Percentiles rank a stretch among this genome's conserved stretches.
Evolutionary conservation across 2,329 filamentous ascomycete genomes (phyloP).

Genomic region (Aspergillus brasiliensis): DNA sequence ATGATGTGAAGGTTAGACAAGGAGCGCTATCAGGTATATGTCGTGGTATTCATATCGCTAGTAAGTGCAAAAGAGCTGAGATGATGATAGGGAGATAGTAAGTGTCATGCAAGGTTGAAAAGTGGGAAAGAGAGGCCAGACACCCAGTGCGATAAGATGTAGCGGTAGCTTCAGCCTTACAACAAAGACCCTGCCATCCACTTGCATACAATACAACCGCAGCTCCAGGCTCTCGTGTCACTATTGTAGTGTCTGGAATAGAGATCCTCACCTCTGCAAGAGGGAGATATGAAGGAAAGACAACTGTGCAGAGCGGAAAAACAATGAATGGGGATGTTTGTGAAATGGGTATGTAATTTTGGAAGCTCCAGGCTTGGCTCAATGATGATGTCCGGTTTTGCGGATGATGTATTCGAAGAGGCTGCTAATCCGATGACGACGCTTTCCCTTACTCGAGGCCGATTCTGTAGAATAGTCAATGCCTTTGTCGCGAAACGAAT

Average conservation of each 20-base stretch:
- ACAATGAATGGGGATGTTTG: not conserved
- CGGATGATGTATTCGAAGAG: slow-evolving; percentile 33
- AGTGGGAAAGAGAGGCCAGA: not conserved
- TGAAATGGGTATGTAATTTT: not conserved
- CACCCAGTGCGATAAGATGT: not conserved
- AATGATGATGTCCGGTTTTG: slow-evolving; percentile 26
- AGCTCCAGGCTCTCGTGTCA: not conserved
- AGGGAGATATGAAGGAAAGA: slow-evolving; percentile 8
- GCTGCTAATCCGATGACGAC: slow-evolving; percentile 35
- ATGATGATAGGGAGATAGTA: not conserved
- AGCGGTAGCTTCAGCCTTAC: not conserved
- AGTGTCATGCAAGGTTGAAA: not conserved
- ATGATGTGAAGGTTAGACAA: not conserved
- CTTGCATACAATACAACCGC: not conserved
- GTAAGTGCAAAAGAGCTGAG: not conserved
- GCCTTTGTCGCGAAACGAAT: not conserved
- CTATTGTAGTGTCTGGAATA: not conserved
- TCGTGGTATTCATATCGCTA: slow-evolving; percentile 3
- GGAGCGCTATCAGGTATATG: not conserved
- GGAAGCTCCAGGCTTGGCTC: slow-evolving; percentile 19
- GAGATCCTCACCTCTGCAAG: slow-evolving; percentile 12
- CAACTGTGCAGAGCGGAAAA: not conserved
- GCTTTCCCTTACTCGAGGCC: slow-evolving; percentile 28
- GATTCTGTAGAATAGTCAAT: slow-evolving; percentile 5
- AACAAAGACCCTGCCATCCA: not conserved